Base-by-base conservation (phyloP, 352 stramenopile species). In the Phytophthora fragariaefolia region DNA sequence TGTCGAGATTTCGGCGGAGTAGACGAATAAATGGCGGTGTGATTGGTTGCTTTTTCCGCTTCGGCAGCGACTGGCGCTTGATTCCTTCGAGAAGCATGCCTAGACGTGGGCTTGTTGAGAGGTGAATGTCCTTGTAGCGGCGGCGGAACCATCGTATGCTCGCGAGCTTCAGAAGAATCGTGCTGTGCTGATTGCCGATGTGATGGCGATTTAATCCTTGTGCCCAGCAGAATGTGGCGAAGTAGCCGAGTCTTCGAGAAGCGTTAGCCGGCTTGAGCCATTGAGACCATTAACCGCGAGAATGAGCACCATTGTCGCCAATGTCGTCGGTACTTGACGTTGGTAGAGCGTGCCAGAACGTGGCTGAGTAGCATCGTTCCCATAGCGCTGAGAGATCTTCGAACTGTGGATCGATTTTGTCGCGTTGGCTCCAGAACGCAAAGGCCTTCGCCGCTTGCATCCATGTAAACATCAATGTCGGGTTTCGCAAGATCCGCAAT, bases 111-210 rank as follows among this genome's bases (percentile, higher is more conserved):
- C 20, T 3, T 4, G 15, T 10, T 4, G 9, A 5, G 3, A 58
- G 3, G 13, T 58, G 20, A 15, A 58, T 32, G 22, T 36, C 51
- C 3, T 2, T 15, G 17, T 49, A 36, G 18, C 36, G 23, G 2
- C 22, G 20, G 23, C 34, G 51, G 18, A 49, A 58, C 32, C 51
- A 58, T 4, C 51, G 32, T 28, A 58, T 36, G 26, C 51, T 58
- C 3, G 22, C 4, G 13, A 58, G 6, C 34, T 49, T 58, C 13
- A 30, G 22, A 4, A 38, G 32, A 24, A 58, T 50, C 1, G 51
- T 55, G 13, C 3, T 17, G 17, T 43, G 26, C 27, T 55, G 27
- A 27, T 55, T 55, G 15, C 48, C 48, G 27, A 7, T 18, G n/a
- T 22, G 15, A n/a, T 6, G 17, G 1, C 12, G 6, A 36, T 30